These are phyloP conservation scores for Hericium rajendrae DNA, from an alignment of 768 basidiomycete species.

Conservation along the genomic window DNA sequence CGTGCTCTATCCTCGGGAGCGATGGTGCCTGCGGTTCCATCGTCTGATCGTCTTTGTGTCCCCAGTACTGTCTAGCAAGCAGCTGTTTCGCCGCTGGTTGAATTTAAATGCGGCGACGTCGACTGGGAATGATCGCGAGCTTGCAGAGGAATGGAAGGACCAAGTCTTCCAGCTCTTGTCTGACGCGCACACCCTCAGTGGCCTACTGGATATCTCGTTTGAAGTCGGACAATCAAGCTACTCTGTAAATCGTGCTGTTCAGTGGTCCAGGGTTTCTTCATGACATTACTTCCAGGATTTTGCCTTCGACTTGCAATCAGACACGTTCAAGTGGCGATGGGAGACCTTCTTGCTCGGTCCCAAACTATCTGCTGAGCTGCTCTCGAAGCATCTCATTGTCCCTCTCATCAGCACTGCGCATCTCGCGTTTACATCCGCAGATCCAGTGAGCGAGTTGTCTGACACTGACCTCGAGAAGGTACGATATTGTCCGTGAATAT, in stretches of 20 bases:
- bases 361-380: conserved; percentile 56
- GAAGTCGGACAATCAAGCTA: conserved; percentile 49
- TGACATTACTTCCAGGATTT: conserved; percentile 41
- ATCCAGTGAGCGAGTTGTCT: conserved; percentile 45
- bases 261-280: conserved; percentile 6
- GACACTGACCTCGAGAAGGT: conserved; percentile 63
- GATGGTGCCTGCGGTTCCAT: conserved; percentile 4
- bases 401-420: conserved; percentile 67
- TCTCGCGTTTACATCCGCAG: conserved; percentile 53
- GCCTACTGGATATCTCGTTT: conserved; percentile 46
- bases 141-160: conserved; percentile 55
- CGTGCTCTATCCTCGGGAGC: conserved; percentile 4
- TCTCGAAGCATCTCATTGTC: conserved; percentile 70
- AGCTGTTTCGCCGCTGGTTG: conserved; percentile 53
- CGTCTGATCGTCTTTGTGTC: conserved; percentile 4
- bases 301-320: conserved; percentile 49
- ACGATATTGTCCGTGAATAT: conserved; percentile 1
- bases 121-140: conserved; percentile 16
- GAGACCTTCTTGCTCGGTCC: conserved; percentile 58
- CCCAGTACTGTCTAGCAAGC: conserved; percentile 37
- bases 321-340: conserved; percentile 71
- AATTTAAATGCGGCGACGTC: conserved; percentile 33
- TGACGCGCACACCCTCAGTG: conserved; percentile 53
- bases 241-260: conserved; percentile 34
- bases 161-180: conserved; percentile 44